Evolutionary conservation across 306 rosid species (phyloP).

Genomic region (Cyclanthera cordifolia): DNA sequence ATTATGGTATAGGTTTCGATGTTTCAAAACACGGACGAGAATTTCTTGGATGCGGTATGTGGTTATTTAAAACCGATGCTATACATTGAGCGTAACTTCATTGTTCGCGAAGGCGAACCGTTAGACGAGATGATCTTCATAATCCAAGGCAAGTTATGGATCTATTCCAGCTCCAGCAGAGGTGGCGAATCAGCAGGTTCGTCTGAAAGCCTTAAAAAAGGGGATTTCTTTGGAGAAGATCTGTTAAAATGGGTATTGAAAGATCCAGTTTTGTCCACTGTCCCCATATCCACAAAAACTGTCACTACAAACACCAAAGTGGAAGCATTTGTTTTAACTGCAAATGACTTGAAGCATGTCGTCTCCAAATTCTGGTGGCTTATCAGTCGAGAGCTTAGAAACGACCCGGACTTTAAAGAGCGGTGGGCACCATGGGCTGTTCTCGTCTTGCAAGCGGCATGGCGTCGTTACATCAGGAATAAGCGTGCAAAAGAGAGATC

Average conservation of each 20-base stretch:
- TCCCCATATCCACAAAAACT: slow-evolving; percentile 13
- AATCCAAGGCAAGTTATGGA: slow-evolving; percentile 5
- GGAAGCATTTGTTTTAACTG: slow-evolving; percentile 16
- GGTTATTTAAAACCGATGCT: slow-evolving; percentile 11
- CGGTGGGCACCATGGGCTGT: slow-evolving; percentile 5
- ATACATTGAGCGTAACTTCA: slow-evolving; percentile 8
- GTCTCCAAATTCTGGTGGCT: slow-evolving; percentile 16
- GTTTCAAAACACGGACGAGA: not conserved
- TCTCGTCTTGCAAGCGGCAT: not conserved
- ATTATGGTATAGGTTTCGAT: slow-evolving; percentile 19
- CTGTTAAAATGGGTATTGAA: slow-evolving; percentile 10
- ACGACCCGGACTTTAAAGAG: not conserved
- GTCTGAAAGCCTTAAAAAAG: not conserved
- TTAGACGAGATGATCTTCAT: slow-evolving; percentile 19
- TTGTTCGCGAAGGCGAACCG: slow-evolving; percentile 16
- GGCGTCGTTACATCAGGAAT: not conserved
- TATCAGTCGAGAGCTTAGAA: not conserved
- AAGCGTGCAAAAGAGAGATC: not conserved
- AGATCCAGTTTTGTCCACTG: not conserved
- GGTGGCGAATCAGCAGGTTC: not conserved
- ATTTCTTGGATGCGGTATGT: slow-evolving; percentile 9
- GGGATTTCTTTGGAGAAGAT: slow-evolving; percentile 13
- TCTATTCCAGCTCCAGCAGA: not conserved
- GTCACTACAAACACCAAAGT: slow-evolving; percentile 10
- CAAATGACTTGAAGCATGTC: slow-evolving; percentile 3